These are phyloP conservation scores for Coniochaeta sp. DNA, from an alignment of 2,329 filamentous ascomycete genomes.

Conservation along the genomic window DNA sequence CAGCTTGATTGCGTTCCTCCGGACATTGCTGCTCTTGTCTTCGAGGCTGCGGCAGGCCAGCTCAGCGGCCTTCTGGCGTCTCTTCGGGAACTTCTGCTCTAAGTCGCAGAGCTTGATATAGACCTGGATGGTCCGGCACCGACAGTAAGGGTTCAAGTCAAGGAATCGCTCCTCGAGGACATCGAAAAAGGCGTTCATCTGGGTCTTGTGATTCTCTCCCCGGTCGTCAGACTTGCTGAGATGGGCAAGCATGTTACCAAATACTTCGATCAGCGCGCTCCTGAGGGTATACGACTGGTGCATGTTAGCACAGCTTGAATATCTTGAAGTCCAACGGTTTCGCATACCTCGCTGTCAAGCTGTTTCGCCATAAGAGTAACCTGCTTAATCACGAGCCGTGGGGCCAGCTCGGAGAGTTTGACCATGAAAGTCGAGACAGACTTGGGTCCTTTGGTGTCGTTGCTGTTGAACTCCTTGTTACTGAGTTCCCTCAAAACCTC, in stretches of 20 bases:
- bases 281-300: conserved; percentile 79
- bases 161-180: conserved; percentile 93
- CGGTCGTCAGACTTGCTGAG: conserved; percentile 87
- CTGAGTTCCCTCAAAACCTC: conserved; percentile 91
- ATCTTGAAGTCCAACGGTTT: neutral
- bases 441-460: conserved; percentile 90
- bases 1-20: conserved; percentile 90
- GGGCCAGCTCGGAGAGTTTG: conserved; percentile 86
- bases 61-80: conserved; percentile 80
- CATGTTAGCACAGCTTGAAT: conserved; percentile 15
- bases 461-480: conserved; percentile 97
- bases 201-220: conserved; percentile 86
- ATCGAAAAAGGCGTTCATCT: conserved; percentile 95
- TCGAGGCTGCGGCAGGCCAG: conserved; percentile 83
- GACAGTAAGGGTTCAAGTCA: conserved; percentile 93
- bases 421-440: conserved; percentile 92
- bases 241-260: conserved; percentile 87
- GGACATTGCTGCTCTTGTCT: conserved; percentile 97
- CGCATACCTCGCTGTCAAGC: conserved; percentile 76
- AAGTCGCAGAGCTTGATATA: conserved; percentile 87
- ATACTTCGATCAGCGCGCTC: conserved; percentile 92
- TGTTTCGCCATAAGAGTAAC: conserved; percentile 94
- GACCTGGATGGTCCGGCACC: conserved; percentile 86
- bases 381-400: conserved; percentile 90
- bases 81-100: conserved; percentile 93